Conservation (phyloP, 192 early-diverging fungal species). For the Phlyctochytrium arcticum region DNA sequence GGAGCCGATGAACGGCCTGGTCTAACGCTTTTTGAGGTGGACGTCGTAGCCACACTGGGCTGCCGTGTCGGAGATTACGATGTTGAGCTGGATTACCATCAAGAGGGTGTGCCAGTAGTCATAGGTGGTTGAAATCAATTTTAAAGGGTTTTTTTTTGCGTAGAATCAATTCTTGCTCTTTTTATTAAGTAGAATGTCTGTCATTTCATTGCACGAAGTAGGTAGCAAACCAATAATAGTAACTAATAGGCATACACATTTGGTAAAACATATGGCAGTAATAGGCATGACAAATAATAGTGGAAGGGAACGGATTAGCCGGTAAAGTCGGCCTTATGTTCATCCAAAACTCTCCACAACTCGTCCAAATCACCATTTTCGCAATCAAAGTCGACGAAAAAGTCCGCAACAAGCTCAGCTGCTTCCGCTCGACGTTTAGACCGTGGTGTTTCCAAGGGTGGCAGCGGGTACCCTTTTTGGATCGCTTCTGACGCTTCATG, state of each 20-base stretch:
- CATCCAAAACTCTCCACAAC: constrained; percentile 9
- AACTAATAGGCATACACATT: too few species aligned
- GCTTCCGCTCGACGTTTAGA: background rate
- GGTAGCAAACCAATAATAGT: too few species aligned
- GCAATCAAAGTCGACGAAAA: background rate
- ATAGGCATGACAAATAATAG: too few species aligned
- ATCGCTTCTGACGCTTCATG: constrained; percentile 21
- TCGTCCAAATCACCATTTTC: background rate
- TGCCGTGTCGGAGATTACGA: constrained; percentile 17
- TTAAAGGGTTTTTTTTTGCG: background rate
- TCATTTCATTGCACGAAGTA: too few species aligned
- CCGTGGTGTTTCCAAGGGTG: background rate
- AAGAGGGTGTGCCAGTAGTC: constrained; percentile 21
- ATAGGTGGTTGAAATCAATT: background rate
- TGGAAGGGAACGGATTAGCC: too few species aligned
- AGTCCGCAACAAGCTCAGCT: background rate
- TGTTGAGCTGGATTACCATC: constrained; percentile 13
- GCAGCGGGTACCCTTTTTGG: constrained; percentile 10
- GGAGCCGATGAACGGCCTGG: background rate
- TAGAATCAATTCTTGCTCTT: background rate
- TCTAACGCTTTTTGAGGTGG: constrained; percentile 19
- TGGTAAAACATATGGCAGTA: too few species aligned
- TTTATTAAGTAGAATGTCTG: too few species aligned
- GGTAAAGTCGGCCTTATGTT: too few species aligned
- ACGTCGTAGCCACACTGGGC: constrained; percentile 20